phyloP scores from a whole-genome alignment of 208 protist species.

The Polymyxa betae region DNA sequence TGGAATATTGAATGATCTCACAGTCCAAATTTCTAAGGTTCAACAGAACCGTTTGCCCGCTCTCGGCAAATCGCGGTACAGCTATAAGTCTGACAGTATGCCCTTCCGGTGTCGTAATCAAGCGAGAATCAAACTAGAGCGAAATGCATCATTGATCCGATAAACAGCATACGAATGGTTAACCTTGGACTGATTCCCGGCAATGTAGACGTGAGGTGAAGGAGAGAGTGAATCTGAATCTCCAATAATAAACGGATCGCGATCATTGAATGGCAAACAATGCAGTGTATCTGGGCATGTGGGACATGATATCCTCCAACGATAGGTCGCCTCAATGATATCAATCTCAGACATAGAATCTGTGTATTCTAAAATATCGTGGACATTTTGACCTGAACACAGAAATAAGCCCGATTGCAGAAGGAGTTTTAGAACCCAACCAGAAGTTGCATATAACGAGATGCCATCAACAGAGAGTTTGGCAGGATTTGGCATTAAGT shows the following conservation, averaged over 20 bases:
- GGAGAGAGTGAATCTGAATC: not conserved
- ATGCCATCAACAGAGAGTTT: constrained; percentile 38
- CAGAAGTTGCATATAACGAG: not conserved
- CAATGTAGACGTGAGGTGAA: constrained; percentile 54
- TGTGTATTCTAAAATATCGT: not conserved
- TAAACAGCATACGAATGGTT: not conserved
- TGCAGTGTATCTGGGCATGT: constrained; percentile 52
- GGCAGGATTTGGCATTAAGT: constrained; percentile 12
- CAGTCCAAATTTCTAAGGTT: constrained; percentile 34
- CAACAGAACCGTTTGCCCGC: not conserved
- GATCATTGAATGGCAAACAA: constrained; percentile 7
- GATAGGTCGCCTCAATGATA: constrained; percentile 8
- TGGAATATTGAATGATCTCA: constrained; percentile 52
- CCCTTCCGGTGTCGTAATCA: not conserved
- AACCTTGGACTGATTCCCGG: constrained; percentile 39
- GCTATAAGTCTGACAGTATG: not conserved
- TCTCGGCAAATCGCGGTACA: not conserved
- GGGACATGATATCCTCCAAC: not conserved
- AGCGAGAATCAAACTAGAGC: constrained; percentile 21
- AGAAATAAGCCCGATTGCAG: not conserved
- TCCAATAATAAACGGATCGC: constrained; percentile 55
- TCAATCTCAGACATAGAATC: not conserved
- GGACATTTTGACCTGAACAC: not conserved
- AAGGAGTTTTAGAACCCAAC: not conserved
- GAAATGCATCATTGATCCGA: not conserved